These are phyloP conservation scores for Phytophthora pini DNA, from an alignment of 352 stramenopile genomes.

Conservation along the genomic window DNA sequence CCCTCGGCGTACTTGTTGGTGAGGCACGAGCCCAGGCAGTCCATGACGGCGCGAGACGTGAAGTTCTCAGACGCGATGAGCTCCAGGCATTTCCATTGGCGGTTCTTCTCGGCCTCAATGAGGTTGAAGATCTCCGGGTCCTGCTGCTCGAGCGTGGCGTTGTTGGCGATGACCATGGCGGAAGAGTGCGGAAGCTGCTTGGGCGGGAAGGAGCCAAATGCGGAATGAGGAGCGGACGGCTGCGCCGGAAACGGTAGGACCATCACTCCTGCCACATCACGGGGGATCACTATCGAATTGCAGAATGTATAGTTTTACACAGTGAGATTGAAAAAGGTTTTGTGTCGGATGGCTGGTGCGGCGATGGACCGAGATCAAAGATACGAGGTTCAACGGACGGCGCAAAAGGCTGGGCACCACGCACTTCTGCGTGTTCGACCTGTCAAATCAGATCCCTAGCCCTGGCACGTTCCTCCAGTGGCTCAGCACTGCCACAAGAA, in stretches of 20 bases:
- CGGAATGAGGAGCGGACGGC: conserved; percentile 32
- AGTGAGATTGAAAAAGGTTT: no score
- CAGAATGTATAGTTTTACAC: conserved; percentile 9
- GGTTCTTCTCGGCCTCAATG: conserved; percentile 98
- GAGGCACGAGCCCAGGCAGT: conserved; percentile 97
- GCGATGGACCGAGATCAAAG: conserved; percentile 14
- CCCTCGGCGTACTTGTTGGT: conserved; percentile 99
- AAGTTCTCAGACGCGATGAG: conserved; percentile 99
- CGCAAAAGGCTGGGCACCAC: conserved; percentile 40
- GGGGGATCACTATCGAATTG: conserved; percentile 15
- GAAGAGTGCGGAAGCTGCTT: conserved; percentile 17
- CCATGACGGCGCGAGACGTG: conserved; percentile 98
- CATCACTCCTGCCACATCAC: conserved; percentile 35
- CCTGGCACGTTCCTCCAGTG: conserved; percentile 44
- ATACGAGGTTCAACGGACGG: conserved; percentile 20
- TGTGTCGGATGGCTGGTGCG: neutral
- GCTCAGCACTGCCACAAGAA: conserved; percentile 29
- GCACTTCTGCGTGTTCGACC: conserved; percentile 34
- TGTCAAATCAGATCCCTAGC: conserved; percentile 39
- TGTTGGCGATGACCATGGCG: conserved; percentile 72
- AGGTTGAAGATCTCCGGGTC: conserved; percentile 98
- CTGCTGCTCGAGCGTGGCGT: conserved; percentile 91
- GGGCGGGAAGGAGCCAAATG: conserved; percentile 32
- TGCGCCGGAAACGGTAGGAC: conserved; percentile 7
- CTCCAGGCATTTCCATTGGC: conserved; percentile 97